Percentiles rank a stretch among this genome's conserved stretches.
phyloP scores from a whole-genome alignment of 768 basidiomycete genomes.

The Termitomyces sp. region DNA sequence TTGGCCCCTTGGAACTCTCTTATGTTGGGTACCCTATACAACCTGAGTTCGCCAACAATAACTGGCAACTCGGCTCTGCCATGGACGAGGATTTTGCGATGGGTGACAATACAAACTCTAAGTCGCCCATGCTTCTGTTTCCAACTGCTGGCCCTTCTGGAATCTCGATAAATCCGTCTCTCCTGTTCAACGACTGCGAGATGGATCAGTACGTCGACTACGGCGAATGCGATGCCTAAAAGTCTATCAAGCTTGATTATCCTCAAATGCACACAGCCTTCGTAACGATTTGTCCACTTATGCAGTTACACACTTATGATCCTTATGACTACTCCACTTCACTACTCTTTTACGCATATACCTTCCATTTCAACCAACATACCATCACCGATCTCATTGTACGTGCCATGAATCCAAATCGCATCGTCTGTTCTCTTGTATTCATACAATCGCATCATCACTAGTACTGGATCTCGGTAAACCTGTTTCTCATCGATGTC shows the following conservation, averaged over 20 bases:
- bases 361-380: neutral
- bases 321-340: neutral
- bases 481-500: too few relatives aligned
- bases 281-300: neutral
- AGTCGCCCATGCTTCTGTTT: neutral
- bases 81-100: neutral
- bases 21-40: neutral
- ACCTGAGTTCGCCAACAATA: neutral
- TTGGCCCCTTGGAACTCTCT: slow-evolving; percentile 1
- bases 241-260: neutral
- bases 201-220: slow-evolving; percentile 14
- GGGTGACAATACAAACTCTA: neutral
- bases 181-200: slow-evolving; percentile 1
- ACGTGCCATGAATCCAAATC: neutral
- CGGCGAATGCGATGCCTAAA: slow-evolving; percentile 3
- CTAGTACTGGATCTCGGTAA: neutral
- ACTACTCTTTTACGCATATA: neutral
- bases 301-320: neutral
- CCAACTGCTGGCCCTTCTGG: neutral
- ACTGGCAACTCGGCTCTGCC: neutral
- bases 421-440: neutral
- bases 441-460: neutral
- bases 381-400: neutral
- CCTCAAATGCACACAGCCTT: neutral
- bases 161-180: neutral